Percentiles rank a stretch among this genome's conserved stretches.
Conservation (phyloP, 2,329 filamentous ascomycete species). For the Penicillium sp. region DNA sequence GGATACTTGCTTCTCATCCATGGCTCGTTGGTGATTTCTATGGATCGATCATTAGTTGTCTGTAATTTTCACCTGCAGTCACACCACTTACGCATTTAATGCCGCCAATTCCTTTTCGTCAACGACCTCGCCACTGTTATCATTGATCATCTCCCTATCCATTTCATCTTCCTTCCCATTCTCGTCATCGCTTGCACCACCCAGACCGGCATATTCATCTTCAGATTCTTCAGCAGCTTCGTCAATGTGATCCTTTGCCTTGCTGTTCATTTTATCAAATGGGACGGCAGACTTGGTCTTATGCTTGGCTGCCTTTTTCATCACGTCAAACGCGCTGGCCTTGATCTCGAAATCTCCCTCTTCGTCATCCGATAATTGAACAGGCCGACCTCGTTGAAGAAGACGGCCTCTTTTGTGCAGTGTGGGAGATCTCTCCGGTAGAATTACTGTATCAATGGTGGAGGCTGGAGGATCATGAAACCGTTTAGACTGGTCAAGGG, state of each 20-base stretch:
- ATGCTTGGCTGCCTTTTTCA: slow-evolving; percentile 60
- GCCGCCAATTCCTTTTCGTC: slow-evolving; percentile 80
- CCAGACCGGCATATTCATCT: slow-evolving; percentile 93
- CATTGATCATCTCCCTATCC: slow-evolving; percentile 85
- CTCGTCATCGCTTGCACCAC: slow-evolving; percentile 84
- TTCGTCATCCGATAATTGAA: slow-evolving; percentile 41
- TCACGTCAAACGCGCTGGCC: slow-evolving; percentile 61
- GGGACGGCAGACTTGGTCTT: slow-evolving; percentile 52
- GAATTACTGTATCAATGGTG: slow-evolving; percentile 66
- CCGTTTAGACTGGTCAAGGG: slow-evolving; percentile 62
- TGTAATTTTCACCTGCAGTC: background rate
- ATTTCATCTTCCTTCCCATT: slow-evolving; percentile 71
- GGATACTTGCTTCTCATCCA: slow-evolving; percentile 82
- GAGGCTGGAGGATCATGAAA: slow-evolving; percentile 64
- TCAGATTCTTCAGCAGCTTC: slow-evolving; percentile 97
- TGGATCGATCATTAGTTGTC: slow-evolving; percentile 14
- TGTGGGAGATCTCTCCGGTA: slow-evolving; percentile 57
- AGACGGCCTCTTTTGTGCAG: slow-evolving; percentile 56
- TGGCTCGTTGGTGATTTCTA: slow-evolving; percentile 72
- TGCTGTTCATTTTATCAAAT: slow-evolving; percentile 82
- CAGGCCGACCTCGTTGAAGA: slow-evolving; percentile 46
- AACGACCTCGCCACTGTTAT: slow-evolving; percentile 69
- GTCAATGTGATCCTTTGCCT: slow-evolving; percentile 80
- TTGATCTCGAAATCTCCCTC: slow-evolving; percentile 35
- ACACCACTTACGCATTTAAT: slow-evolving; percentile 72